Conservation (phyloP, 352 stramenopile genomes). For the Phytophthora cryptogea region DNA sequence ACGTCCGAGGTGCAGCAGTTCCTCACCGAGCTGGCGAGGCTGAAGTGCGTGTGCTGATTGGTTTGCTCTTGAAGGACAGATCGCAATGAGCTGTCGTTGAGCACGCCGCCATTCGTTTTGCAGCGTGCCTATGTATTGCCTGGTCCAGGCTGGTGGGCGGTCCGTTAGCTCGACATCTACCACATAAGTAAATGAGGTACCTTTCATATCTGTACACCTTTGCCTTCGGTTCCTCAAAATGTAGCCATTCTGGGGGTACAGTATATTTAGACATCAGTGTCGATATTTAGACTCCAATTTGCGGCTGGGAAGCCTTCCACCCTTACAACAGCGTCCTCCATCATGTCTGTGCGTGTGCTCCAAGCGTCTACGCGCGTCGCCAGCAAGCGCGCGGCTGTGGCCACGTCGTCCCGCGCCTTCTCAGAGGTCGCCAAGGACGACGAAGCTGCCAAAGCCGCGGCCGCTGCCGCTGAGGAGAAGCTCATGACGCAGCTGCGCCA, state of each 20-base stretch:
- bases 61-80: constrained; percentile 1
- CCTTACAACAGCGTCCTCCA: not conserved
- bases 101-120: constrained; percentile 2
- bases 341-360: constrained; percentile 51
- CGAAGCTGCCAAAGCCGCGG: constrained; percentile 44
- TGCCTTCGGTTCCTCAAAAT: not conserved
- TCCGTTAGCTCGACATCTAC: constrained; percentile 21
- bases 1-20: constrained; percentile 64
- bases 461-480: constrained; percentile 36
- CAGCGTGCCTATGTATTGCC: constrained; percentile 19
- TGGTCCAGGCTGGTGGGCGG: constrained; percentile 8
- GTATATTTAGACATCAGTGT: constrained; percentile 11
- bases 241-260: constrained; percentile 27
- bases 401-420: constrained; percentile 37
- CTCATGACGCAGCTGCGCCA: constrained; percentile 59
- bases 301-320: constrained; percentile 23
- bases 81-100: constrained; percentile 21
- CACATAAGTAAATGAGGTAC: constrained; percentile 31
- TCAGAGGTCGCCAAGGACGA: constrained; percentile 53
- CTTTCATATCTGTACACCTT: constrained; percentile 26
- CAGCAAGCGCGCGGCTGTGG: constrained; percentile 20
- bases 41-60: constrained; percentile 46
- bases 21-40: constrained; percentile 47
- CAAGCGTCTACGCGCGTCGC: constrained; percentile 34
- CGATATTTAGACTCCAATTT: constrained; percentile 25